Conservation (phyloP, 2,329 filamentous ascomycete genomes). For the Pseudogymnoascus destructans region DNA sequence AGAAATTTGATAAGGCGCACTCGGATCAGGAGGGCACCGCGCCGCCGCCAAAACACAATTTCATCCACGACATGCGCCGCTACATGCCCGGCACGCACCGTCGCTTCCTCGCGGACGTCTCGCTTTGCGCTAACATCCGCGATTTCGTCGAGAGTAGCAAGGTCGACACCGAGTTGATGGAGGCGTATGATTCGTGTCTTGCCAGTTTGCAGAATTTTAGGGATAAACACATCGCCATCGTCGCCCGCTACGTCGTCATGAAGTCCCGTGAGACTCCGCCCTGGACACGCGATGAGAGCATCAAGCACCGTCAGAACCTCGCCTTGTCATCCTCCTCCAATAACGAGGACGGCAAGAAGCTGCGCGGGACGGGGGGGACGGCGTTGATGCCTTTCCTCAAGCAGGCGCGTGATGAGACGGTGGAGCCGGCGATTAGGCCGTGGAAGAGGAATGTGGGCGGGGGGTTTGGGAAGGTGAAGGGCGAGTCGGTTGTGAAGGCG, state of each 20-base stretch:
- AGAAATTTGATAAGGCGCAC: constrained; percentile 40
- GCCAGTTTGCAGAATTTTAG: constrained; percentile 48
- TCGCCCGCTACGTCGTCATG: constrained; percentile 87
- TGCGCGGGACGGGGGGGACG: constrained; percentile 86
- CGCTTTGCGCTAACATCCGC: constrained; percentile 72
- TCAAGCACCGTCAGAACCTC: constrained; percentile 42
- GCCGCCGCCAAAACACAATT: constrained; percentile 58
- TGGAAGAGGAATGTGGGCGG: constrained; percentile 35
- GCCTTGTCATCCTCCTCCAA: constrained; percentile 42
- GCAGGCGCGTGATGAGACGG: constrained; percentile 91
- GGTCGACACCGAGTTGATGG: constrained; percentile 50
- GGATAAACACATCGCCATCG: constrained; percentile 92
- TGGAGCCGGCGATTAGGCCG: constrained; percentile 67
- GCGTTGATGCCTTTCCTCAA: constrained; percentile 92
- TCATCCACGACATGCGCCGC: constrained; percentile 89
- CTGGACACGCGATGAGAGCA: constrained; percentile 39
- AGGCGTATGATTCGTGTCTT: constrained; percentile 85
- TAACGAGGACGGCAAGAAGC: constrained; percentile 30
- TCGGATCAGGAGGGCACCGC: constrained; percentile 34
- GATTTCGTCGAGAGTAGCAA: constrained; percentile 57
- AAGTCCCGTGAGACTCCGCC: constrained; percentile 65
- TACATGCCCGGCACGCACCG: constrained; percentile 96
- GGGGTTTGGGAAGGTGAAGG: constrained; percentile 43
- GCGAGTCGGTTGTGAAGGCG: constrained; percentile 20
- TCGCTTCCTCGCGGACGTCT: constrained; percentile 72